phyloP scores from a whole-genome alignment of 208 protist genomes.

The Leishmania gerbilli region DNA sequence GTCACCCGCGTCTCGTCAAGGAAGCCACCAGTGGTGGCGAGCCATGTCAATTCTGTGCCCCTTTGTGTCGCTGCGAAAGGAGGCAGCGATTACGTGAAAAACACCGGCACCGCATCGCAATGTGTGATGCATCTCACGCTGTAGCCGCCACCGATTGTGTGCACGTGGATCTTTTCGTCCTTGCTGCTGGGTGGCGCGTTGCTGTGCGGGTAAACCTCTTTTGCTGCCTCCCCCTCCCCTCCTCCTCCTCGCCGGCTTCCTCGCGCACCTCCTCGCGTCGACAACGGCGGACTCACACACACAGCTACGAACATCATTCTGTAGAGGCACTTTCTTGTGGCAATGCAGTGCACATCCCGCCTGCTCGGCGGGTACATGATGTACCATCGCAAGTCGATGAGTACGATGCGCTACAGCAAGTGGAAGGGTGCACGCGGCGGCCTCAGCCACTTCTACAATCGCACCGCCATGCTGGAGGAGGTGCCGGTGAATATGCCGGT shows the following conservation, averaged over 20 bases:
- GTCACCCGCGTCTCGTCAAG: neutral
- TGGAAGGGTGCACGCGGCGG: constrained; percentile 81
- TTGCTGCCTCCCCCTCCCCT: neutral
- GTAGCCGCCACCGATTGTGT: neutral
- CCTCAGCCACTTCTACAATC: constrained; percentile 86
- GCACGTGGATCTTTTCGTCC: neutral
- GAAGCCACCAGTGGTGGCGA: neutral
- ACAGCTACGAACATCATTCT: neutral
- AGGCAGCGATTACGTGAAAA: neutral
- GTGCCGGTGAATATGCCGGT: constrained; percentile 71
- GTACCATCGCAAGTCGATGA: constrained; percentile 89
- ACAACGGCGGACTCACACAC: neutral
- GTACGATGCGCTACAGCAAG: constrained; percentile 84
- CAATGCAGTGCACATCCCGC: constrained; percentile 47
- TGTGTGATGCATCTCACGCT: neutral
- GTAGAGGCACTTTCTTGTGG: constrained; percentile 10
- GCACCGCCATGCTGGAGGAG: constrained; percentile 82
- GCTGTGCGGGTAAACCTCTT: neutral
- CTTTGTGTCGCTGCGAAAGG: neutral
- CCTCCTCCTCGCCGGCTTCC: neutral
- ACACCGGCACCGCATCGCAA: neutral
- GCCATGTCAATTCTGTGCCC: neutral
- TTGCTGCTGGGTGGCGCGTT: neutral
- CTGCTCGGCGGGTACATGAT: constrained; percentile 81
- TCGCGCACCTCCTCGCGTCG: neutral